Percentiles rank a stretch among this genome's conserved stretches.
phyloP scores from a whole-genome alignment of 2,329 filamentous ascomycete genomes.

The Pseudodiploospora longispora region DNA sequence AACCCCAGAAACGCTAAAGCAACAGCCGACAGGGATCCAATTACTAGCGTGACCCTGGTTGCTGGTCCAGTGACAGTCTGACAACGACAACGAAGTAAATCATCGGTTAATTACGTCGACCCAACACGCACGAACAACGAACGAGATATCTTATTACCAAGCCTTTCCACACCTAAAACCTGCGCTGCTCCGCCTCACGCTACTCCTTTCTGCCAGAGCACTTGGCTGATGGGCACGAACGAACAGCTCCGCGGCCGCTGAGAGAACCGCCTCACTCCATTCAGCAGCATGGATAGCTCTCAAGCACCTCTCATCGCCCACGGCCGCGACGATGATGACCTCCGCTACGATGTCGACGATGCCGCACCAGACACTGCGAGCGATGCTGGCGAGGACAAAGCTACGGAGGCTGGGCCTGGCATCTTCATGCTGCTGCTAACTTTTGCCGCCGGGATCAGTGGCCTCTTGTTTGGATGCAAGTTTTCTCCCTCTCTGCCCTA shows the following conservation, averaged over 20 bases:
- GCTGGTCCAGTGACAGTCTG: no score
- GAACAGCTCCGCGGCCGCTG: not conserved
- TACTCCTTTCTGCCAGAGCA: no score
- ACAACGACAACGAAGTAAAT: no score
- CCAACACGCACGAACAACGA: no score
- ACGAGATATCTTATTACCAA: no score
- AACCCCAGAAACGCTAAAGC: no score
- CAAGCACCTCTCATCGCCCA: constrained; percentile 31
- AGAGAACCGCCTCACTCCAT: not conserved
- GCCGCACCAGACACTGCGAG: constrained; percentile 12
- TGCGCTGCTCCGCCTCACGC: no score
- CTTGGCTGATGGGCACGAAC: not conserved
- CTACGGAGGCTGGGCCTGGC: constrained; percentile 26
- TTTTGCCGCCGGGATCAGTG: constrained; percentile 57
- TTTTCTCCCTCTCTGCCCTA: constrained; percentile 5
- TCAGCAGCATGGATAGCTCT: constrained; percentile 24
- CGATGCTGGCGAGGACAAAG: constrained; percentile 18
- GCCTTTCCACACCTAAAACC: no score
- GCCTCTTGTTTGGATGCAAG: constrained; percentile 60
- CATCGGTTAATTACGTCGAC: no score
- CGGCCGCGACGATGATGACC: constrained; percentile 20
- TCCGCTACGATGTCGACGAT: constrained; percentile 21
- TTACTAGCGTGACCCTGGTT: no score
- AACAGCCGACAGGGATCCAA: no score
- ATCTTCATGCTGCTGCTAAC: constrained; percentile 55